phyloP scores from a whole-genome alignment of 2,329 filamentous ascomycete genomes.

The Pseudomassariella vexata region DNA sequence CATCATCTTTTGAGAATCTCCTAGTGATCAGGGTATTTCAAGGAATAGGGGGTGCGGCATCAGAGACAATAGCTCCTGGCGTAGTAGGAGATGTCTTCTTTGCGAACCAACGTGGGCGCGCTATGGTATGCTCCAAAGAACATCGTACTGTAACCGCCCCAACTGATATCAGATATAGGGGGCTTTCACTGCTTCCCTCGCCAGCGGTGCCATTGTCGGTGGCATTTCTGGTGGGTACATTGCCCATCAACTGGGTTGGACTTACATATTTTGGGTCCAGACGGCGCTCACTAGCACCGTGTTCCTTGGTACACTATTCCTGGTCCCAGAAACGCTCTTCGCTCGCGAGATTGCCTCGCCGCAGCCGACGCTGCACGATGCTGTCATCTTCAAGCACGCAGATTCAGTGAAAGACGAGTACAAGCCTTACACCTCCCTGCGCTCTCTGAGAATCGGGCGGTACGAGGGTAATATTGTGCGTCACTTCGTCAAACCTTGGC shows the following conservation, averaged over 20 bases:
- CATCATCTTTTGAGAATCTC: constrained; percentile 15
- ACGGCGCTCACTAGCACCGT: constrained; percentile 17
- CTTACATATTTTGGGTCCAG: constrained; percentile 25
- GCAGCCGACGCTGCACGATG: neutral
- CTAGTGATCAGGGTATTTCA: constrained; percentile 25
- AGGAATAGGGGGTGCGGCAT: constrained; percentile 25
- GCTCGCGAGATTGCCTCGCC: constrained; percentile 9
- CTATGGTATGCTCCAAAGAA: constrained; percentile 20
- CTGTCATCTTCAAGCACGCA: constrained; percentile 2
- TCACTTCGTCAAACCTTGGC: constrained; percentile 21
- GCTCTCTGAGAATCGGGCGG: constrained; percentile 17
- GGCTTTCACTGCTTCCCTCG: constrained; percentile 26
- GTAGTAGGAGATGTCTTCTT: constrained; percentile 30
- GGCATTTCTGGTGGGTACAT: constrained; percentile 31
- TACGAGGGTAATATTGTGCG: constrained; percentile 12
- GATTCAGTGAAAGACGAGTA: neutral
- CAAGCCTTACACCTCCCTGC: constrained; percentile 18
- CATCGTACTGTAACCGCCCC: too few relatives aligned
- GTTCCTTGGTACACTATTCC: constrained; percentile 19
- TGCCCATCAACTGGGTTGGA: constrained; percentile 24
- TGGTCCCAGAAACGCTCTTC: constrained; percentile 29
- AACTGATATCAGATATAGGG: too few relatives aligned
- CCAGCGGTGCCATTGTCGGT: constrained; percentile 24
- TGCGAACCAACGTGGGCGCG: constrained; percentile 26
- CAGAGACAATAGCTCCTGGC: constrained; percentile 27